These are phyloP conservation scores for Thalassiosira gravida DNA, from an alignment of 352 stramenopile species.

Conservation along the genomic window DNA sequence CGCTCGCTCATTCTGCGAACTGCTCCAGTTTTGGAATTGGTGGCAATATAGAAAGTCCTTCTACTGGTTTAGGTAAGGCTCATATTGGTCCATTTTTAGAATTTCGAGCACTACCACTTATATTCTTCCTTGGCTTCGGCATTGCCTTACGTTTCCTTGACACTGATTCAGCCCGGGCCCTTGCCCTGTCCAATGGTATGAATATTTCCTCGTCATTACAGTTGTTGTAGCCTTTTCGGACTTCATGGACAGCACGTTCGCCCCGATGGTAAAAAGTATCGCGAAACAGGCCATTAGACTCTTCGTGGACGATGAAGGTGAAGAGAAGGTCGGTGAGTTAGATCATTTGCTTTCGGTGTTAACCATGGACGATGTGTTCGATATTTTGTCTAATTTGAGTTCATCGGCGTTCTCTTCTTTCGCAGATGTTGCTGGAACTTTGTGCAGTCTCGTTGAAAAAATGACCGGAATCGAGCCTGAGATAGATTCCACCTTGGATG, in stretches of 20 bases:
- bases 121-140: too few relatives aligned
- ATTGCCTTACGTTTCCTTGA: too few relatives aligned
- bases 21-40: too few relatives aligned
- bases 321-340: too few relatives aligned
- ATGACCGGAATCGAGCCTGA: conserved; percentile 33
- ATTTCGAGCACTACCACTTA: too few relatives aligned
- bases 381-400: too few relatives aligned
- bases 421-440: neutral
- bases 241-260: neutral
- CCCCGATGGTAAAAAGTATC: conserved; percentile 5
- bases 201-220: conserved; percentile 26
- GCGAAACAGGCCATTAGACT: neutral
- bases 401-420: too few relatives aligned
- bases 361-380: too few relatives aligned
- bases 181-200: conserved; percentile 36
- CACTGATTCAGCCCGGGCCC: conserved; percentile 19
- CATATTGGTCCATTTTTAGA: too few relatives aligned
- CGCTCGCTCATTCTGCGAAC: too few relatives aligned
- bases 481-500: conserved; percentile 28
- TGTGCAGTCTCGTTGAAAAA: conserved; percentile 6
- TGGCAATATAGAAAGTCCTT: too few relatives aligned
- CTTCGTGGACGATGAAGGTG: conserved; percentile 18
- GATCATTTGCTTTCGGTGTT: too few relatives aligned
- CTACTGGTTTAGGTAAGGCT: conserved; percentile 33
- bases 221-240: conserved; percentile 17